Percentiles rank a stretch among this genome's conserved stretches.
Conservation (phyloP, 1,284 basidiomycete species). For the Heliocybe sulcata region DNA sequence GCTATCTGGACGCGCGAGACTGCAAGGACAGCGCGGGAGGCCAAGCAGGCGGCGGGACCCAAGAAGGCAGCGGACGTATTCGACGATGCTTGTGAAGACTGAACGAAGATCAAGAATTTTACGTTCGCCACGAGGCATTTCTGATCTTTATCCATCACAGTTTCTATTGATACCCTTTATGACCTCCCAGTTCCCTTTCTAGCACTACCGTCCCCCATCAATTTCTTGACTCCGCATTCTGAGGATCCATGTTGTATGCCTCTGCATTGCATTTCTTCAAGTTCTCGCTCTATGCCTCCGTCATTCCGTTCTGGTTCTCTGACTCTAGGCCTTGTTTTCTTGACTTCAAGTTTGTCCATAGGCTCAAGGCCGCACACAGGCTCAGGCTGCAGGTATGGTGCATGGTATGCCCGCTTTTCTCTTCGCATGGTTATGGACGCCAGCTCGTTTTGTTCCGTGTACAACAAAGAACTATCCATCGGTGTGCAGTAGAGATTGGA, state of each 20-base stretch:
- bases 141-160: not conserved
- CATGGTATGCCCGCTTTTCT: not conserved
- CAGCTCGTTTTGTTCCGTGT: not conserved
- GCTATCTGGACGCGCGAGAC: constrained; percentile 64
- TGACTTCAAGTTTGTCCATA: too few relatives aligned
- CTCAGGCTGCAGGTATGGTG: constrained; percentile 10
- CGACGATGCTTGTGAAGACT: constrained; percentile 49
- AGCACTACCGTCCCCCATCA: too few relatives aligned
- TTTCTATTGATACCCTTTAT: not conserved
- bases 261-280: constrained; percentile 7
- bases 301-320: not conserved
- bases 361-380: too few relatives aligned
- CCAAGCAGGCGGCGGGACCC: constrained; percentile 25
- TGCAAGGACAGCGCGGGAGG: constrained; percentile 45
- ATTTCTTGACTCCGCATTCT: too few relatives aligned
- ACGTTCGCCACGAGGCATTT: not conserved
- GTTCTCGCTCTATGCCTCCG: too few relatives aligned
- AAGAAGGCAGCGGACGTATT: constrained; percentile 29
- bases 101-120: too few relatives aligned
- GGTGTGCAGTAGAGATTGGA: not conserved
- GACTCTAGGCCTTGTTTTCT: too few relatives aligned
- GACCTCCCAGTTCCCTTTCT: not conserved
- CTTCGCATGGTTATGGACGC: not conserved
- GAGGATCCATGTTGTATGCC: not conserved
- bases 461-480: not conserved